Percentiles rank a stretch among this genome's conserved stretches.
Evolutionary conservation across 1,139 yeast species (phyloP).

Genomic region (Blastobotrys elegans): DNA sequence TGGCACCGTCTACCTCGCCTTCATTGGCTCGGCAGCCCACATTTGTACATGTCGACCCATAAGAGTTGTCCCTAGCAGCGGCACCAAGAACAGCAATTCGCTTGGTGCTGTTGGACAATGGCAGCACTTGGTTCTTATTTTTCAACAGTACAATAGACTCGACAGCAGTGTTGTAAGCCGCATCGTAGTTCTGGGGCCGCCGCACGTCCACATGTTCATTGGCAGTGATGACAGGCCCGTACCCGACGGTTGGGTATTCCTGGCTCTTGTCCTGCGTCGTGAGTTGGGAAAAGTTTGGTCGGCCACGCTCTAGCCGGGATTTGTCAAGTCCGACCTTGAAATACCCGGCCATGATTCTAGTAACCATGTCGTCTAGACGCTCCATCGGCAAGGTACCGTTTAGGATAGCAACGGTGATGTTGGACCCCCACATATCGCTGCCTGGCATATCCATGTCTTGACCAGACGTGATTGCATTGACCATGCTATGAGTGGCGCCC

Average conservation of each 20-base stretch:
- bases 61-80: conserved; percentile 7
- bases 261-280: conserved; percentile 52
- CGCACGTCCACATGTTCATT: conserved; percentile 56
- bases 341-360: conserved; percentile 55
- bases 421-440: conserved; percentile 54
- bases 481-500: conserved; percentile 61
- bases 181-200: conserved; percentile 44
- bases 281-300: conserved; percentile 59
- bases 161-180: conserved; percentile 51
- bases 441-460: conserved; percentile 70
- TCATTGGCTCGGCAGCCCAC: conserved; percentile 12
- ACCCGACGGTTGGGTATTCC: conserved; percentile 47
- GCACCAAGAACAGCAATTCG: conserved; percentile 7
- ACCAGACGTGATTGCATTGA: conserved; percentile 54
- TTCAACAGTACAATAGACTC: conserved; percentile 55
- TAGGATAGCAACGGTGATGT: conserved; percentile 50
- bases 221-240: conserved; percentile 49
- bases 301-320: conserved; percentile 22
- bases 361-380: conserved; percentile 59
- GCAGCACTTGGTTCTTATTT: conserved; percentile 48
- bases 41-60: conserved; percentile 5
- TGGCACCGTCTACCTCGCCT: conserved; percentile 19
- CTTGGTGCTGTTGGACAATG: conserved; percentile 34
- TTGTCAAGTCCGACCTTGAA: conserved; percentile 34
- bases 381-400: conserved; percentile 53